Evolutionary conservation across 352 stramenopile species (phyloP).

Genomic region (Phytopythium oedochilum): DNA sequence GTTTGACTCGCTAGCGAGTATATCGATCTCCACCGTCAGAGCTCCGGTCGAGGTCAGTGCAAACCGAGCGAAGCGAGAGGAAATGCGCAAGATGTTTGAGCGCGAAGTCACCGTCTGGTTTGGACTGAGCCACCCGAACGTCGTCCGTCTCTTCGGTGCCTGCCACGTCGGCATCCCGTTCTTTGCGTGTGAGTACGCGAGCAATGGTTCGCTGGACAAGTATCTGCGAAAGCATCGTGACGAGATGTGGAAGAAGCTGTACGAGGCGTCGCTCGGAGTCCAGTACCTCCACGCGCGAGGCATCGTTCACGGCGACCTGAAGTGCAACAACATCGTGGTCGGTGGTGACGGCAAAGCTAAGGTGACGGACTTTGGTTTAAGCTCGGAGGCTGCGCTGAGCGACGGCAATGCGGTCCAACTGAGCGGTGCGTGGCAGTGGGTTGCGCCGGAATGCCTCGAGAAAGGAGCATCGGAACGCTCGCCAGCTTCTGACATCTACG

Average conservation of each 20-base stretch:
- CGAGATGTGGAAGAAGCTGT: neutral
- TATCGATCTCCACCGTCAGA: no score
- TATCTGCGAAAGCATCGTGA: conserved; percentile 4
- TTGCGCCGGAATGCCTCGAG: neutral
- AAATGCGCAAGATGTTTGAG: conserved; percentile 7
- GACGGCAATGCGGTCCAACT: neutral
- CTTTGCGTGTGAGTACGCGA: conserved; percentile 14
- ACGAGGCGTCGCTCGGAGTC: neutral
- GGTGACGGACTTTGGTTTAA: conserved; percentile 1
- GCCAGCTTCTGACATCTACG: neutral
- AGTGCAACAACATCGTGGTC: conserved; percentile 3
- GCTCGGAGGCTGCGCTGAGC: neutral
- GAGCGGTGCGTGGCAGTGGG: neutral
- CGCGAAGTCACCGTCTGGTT: conserved; percentile 18
- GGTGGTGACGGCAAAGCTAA: neutral
- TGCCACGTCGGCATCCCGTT: conserved; percentile 12
- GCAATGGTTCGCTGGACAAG: conserved; percentile 9
- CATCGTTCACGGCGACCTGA: conserved; percentile 2
- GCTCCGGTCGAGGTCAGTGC: no score
- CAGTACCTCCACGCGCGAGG: conserved; percentile 2
- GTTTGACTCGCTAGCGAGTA: no score
- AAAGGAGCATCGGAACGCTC: neutral
- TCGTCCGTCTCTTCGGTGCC: conserved; percentile 13
- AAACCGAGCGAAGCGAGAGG: no score
- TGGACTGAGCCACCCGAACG: conserved; percentile 11